Percentiles rank a stretch among this genome's conserved stretches.
phyloP scores from a whole-genome alignment of 1,139 yeast genomes.

The Debaryomyces singareniensis region DNA sequence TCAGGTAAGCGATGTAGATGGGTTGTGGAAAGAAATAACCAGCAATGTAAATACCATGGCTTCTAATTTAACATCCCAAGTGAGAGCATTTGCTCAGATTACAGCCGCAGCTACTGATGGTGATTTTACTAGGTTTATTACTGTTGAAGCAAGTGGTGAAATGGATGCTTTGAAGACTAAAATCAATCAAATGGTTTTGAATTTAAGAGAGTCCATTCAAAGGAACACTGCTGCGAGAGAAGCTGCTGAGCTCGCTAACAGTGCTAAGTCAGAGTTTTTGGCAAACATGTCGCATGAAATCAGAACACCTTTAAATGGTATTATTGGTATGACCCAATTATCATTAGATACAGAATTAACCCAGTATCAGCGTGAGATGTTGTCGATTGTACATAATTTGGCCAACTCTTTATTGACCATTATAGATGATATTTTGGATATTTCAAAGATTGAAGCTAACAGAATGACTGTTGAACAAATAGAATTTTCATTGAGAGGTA shows the following conservation, averaged over 20 bases:
- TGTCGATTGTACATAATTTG: constrained; percentile 77
- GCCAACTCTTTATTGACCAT: constrained; percentile 80
- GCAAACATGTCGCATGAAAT: constrained; percentile 92
- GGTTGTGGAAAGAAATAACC: constrained; percentile 86
- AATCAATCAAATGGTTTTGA: constrained; percentile 87
- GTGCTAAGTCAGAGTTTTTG: constrained; percentile 85
- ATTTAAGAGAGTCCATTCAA: constrained; percentile 81
- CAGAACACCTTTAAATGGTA: constrained; percentile 89
- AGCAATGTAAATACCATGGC: constrained; percentile 95
- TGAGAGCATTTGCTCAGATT: constrained; percentile 87
- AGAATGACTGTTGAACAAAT: constrained; percentile 89
- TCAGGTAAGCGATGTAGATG: constrained; percentile 85
- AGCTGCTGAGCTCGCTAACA: constrained; percentile 85
- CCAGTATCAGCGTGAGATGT: constrained; percentile 86
- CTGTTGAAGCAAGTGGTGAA: constrained; percentile 89
- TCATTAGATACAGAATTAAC: constrained; percentile 82
- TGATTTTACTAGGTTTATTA: constrained; percentile 81
- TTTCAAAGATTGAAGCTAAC: constrained; percentile 87
- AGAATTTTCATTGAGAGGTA: constrained; percentile 77
- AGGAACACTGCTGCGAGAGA: constrained; percentile 90
- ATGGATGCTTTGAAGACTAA: constrained; percentile 90
- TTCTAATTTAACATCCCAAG: constrained; percentile 82
- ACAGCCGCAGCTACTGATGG: constrained; percentile 95
- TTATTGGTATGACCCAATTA: constrained; percentile 86
- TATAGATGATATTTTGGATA: constrained; percentile 84